These are phyloP conservation scores for Pichia californica DNA, from an alignment of 805 yeast genomes.

Conservation along the genomic window DNA sequence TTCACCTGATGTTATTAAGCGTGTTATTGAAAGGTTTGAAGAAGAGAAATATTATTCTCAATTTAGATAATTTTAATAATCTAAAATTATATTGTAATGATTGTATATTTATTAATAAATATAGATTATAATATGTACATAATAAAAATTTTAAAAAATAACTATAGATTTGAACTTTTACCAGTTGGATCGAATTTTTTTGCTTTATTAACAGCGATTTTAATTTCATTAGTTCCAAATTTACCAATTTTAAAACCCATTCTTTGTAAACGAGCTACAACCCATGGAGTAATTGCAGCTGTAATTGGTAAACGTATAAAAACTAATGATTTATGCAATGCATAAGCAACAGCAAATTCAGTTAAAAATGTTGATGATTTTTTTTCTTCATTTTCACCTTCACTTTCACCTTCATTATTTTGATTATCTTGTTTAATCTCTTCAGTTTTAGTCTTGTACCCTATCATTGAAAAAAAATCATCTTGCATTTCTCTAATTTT, in stretches of 20 bases:
- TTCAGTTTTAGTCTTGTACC: no score
- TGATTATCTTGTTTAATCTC: conserved; percentile 3
- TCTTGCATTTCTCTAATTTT: conserved; percentile 63
- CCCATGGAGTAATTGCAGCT: conserved; percentile 83
- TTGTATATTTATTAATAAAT: no score
- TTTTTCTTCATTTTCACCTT: conserved; percentile 13
- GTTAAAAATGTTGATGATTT: conserved; percentile 50
- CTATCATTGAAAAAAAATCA: conserved; percentile 51
- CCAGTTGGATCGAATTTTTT: conserved; percentile 34
- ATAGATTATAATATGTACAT: conserved; percentile 7
- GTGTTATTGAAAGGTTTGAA: conserved; percentile 55
- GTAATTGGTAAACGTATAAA: conserved; percentile 83
- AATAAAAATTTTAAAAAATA: background rate
- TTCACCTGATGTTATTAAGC: conserved; percentile 45
- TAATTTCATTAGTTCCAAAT: conserved; percentile 31
- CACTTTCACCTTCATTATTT: conserved; percentile 1
- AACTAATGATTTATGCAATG: conserved; percentile 81
- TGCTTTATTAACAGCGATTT: conserved; percentile 9
- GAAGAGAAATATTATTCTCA: conserved; percentile 71
- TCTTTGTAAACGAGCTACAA: conserved; percentile 56
- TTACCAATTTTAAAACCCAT: conserved; percentile 79
- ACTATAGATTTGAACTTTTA: conserved; percentile 12
- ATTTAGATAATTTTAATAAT: conserved; percentile 31
- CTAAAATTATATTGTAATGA: no score
- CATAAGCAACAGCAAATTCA: conserved; percentile 86